phyloP scores from a whole-genome alignment of 2,329 filamentous ascomycete genomes.

The Mariannaea sp. region DNA sequence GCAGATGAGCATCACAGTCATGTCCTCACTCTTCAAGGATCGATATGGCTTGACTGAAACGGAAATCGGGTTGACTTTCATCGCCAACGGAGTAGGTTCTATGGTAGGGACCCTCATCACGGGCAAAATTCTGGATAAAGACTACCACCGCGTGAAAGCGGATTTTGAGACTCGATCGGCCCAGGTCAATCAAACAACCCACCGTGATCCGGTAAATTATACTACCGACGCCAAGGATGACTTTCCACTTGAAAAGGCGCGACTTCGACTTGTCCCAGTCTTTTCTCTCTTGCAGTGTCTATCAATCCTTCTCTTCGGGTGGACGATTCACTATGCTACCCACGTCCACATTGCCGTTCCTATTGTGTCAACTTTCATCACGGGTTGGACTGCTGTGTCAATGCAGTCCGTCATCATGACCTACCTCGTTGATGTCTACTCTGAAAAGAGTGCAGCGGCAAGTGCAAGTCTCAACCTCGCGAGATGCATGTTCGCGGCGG shows the following conservation, averaged over 20 bases:
- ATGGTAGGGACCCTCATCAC: conserved; percentile 58
- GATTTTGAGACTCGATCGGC: conserved; percentile 1
- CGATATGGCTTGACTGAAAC: conserved; percentile 50
- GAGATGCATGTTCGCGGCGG: conserved; percentile 57
- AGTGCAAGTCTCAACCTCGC: conserved; percentile 59
- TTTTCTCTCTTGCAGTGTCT: conserved; percentile 51
- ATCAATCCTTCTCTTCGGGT: conserved; percentile 56
- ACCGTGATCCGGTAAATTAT: no score
- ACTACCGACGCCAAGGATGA: conserved; percentile 23
- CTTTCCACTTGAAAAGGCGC: conserved; percentile 56
- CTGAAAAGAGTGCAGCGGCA: conserved; percentile 53
- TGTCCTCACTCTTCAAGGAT: conserved; percentile 53
- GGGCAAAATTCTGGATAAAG: conserved; percentile 56
- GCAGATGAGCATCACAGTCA: conserved; percentile 60
- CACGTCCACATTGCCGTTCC: conserved; percentile 54
- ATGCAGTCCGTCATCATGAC: conserved; percentile 55
- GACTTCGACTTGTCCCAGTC: conserved; percentile 53
- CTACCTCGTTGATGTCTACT: conserved; percentile 59
- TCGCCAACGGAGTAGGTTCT: conserved; percentile 59
- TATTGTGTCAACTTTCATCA: conserved; percentile 55
- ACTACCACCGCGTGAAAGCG: conserved; percentile 52
- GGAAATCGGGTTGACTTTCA: conserved; percentile 56
- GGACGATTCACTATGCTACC: conserved; percentile 52
- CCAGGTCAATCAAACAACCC: fast-evolving
- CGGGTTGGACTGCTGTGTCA: conserved; percentile 56